Conservation (phyloP, 2,329 filamentous ascomycete genomes). For the Cadophora sp. region DNA sequence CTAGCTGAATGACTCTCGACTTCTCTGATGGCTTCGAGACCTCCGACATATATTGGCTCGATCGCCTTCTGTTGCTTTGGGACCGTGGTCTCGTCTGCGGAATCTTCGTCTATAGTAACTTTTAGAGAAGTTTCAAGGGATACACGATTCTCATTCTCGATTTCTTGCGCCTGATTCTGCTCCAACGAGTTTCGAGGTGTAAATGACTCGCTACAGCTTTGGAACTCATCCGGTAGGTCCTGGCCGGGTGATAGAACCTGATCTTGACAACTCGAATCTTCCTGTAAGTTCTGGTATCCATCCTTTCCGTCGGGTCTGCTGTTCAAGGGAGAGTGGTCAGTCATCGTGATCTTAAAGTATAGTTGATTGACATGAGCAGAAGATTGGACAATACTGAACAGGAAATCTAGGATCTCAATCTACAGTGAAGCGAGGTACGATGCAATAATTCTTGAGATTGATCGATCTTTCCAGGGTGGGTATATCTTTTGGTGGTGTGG, state of each 20-base stretch:
- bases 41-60: not conserved
- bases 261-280: not conserved
- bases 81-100: not conserved
- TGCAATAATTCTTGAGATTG: not conserved
- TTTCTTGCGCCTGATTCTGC: not conserved
- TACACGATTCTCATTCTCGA: not conserved
- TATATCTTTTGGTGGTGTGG: not conserved
- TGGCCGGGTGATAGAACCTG: not conserved
- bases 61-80: not conserved
- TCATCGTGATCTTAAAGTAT: conserved; percentile 1
- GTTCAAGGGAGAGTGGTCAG: not conserved
- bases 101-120: not conserved
- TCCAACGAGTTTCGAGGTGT: not conserved
- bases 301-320: too few relatives aligned
- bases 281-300: too few relatives aligned
- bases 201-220: conserved; percentile 1
- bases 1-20: not conserved
- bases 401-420: not conserved
- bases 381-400: not conserved
- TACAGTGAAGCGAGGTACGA: too few relatives aligned
- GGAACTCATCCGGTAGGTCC: not conserved
- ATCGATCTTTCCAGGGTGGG: not conserved
- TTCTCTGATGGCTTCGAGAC: conserved; percentile 6
- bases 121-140: too few relatives aligned
- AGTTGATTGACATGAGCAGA: not conserved